Evolutionary conservation across 306 rosid species (phyloP).

Genomic region (Vicia faba): DNA sequence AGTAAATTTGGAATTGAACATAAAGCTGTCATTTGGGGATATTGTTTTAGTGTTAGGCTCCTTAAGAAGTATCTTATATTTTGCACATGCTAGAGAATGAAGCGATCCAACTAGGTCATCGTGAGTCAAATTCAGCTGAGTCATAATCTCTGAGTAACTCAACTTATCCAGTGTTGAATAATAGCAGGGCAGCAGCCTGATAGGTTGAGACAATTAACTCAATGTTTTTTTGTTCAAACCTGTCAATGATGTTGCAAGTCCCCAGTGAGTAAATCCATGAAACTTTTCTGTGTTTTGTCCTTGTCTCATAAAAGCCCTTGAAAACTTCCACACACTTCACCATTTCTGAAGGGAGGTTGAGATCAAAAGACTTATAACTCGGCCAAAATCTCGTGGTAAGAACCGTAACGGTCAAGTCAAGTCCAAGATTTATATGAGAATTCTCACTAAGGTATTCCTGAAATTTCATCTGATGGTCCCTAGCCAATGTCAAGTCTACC

Average conservation of each 20-base stretch:
- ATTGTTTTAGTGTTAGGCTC: constrained; percentile 66
- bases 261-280: constrained; percentile 92
- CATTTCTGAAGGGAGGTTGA: constrained; percentile 85
- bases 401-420: constrained; percentile 78
- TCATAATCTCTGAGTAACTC: no score
- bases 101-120: no score
- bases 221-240: no score
- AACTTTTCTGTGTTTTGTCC: constrained; percentile 73
- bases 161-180: no score
- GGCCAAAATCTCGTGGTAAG: constrained; percentile 94
- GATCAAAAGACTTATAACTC: constrained; percentile 79
- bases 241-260: no score
- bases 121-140: no score
- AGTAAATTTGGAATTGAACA: constrained; percentile 75
- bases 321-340: constrained; percentile 85
- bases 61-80: constrained; percentile 74
- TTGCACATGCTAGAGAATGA: constrained; percentile 83
- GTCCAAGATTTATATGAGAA: no score
- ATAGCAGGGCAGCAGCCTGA: no score
- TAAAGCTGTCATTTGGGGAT: constrained; percentile 57
- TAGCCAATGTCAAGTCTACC: no score
- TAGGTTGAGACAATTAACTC: no score
- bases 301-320: constrained; percentile 67
- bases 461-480: no score
- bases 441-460: no score